These are phyloP conservation scores for Hyphopichia homilentoma DNA, from an alignment of 805 yeast species.

Conservation along the genomic window DNA sequence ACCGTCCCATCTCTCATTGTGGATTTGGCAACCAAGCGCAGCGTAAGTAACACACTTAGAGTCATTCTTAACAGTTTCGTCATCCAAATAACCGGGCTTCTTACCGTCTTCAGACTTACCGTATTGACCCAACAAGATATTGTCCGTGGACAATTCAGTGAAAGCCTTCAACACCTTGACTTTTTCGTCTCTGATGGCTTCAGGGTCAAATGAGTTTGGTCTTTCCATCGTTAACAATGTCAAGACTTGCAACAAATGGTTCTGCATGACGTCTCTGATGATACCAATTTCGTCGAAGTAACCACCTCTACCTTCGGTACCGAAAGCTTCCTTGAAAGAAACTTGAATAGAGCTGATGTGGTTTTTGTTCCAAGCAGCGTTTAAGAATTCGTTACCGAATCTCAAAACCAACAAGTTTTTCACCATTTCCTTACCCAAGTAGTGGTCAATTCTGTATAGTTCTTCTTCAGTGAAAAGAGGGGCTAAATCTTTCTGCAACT, in stretches of 20 bases:
- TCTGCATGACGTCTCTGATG: conserved; percentile 97
- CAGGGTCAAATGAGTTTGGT: conserved; percentile 88
- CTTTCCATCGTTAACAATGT: conserved; percentile 94
- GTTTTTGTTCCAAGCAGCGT: conserved; percentile 85
- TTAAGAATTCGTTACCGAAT: conserved; percentile 84
- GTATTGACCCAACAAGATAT: conserved; percentile 86
- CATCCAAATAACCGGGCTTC: conserved; percentile 90
- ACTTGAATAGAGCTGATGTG: conserved; percentile 80
- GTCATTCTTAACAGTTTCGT: conserved; percentile 75
- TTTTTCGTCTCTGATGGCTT: conserved; percentile 92
- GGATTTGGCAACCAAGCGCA: conserved; percentile 71
- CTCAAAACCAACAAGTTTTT: conserved; percentile 86
- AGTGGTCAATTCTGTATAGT: conserved; percentile 93
- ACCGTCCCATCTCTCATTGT: conserved; percentile 97
- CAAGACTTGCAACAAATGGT: conserved; percentile 89
- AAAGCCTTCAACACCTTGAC: conserved; percentile 87
- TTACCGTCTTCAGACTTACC: conserved; percentile 77
- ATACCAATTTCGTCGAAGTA: conserved; percentile 94
- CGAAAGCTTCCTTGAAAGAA: conserved; percentile 95
- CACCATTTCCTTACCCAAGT: conserved; percentile 96
- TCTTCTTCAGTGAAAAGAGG: conserved; percentile 91
- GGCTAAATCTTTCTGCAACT: conserved; percentile 69
- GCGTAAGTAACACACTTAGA: conserved; percentile 93
- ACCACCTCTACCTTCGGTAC: conserved; percentile 99
- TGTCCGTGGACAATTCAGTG: conserved; percentile 58